Conservation (phyloP, 2,329 filamentous ascomycete species). For the Colletotrichum euphorbiae region DNA sequence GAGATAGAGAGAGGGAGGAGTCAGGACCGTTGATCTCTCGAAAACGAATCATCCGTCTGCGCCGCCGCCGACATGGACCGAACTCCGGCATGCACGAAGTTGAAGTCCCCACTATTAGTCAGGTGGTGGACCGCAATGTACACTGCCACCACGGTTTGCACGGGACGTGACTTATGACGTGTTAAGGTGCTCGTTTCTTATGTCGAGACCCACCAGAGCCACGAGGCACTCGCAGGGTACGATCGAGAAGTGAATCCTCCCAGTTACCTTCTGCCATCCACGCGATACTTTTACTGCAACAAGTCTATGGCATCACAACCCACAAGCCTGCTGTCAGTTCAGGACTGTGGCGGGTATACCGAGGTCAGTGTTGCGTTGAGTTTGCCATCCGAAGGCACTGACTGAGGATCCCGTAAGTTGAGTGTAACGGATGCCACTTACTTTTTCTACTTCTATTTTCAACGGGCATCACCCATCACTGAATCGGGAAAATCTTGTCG, state of each 20-base stretch:
- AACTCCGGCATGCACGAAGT: slow-evolving; percentile 13
- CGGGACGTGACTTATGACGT: slow-evolving; percentile 23
- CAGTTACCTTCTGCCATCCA: neutral
- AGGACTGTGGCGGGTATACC: slow-evolving; percentile 21
- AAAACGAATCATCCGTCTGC: neutral
- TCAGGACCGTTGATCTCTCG: slow-evolving; percentile 21
- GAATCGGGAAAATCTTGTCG: slow-evolving; percentile 38
- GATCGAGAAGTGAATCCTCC: neutral
- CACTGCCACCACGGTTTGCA: slow-evolving; percentile 18
- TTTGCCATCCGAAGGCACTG: slow-evolving; percentile 14
- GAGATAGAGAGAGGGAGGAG: neutral
- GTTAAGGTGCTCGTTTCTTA: slow-evolving; percentile 2
- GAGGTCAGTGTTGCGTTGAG: slow-evolving; percentile 10
- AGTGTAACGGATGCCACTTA: slow-evolving; percentile 13
- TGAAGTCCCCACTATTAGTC: slow-evolving; percentile 11
- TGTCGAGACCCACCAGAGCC: neutral
- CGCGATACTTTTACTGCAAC: no score
- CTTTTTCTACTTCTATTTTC: slow-evolving; percentile 24
- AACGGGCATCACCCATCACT: slow-evolving; percentile 34
- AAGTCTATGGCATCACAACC: neutral
- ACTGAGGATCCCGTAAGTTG: slow-evolving; percentile 8
- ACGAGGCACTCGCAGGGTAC: neutral
- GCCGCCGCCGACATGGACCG: neutral
- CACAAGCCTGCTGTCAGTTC: neutral
- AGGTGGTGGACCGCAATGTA: slow-evolving; percentile 3